These are phyloP conservation scores for Pleurotus tuoliensis DNA, from an alignment of 768 basidiomycete genomes.

Conservation along the genomic window DNA sequence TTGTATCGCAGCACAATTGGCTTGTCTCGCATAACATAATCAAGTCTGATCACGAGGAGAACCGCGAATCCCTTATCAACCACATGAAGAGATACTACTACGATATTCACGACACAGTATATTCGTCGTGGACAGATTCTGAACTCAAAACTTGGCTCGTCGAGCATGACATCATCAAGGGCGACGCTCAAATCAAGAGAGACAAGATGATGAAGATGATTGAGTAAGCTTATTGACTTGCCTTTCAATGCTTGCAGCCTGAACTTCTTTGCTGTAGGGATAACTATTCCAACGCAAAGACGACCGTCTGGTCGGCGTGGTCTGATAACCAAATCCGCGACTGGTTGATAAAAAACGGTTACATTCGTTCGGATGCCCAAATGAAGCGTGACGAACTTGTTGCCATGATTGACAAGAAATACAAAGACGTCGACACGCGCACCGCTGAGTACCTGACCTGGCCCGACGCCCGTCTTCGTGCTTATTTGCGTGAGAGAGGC, in stretches of 20 bases:
- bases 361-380: constrained; percentile 55
- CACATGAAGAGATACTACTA: constrained; percentile 84
- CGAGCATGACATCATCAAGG: constrained; percentile 67
- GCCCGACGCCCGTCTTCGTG: constrained; percentile 91
- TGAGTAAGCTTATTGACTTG: constrained; percentile 35
- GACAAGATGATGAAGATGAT: constrained; percentile 80
- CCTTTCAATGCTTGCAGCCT: neutral
- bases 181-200: constrained; percentile 56
- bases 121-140: constrained; percentile 72
- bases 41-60: constrained; percentile 44
- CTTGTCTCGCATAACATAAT: constrained; percentile 75
- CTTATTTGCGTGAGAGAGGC: constrained; percentile 78
- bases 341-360: constrained; percentile 75
- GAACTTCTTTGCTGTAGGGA: constrained; percentile 35
- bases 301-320: constrained; percentile 69
- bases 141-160: constrained; percentile 80
- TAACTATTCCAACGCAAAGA: constrained; percentile 60
- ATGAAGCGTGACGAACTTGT: constrained; percentile 75
- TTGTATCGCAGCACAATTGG: constrained; percentile 64
- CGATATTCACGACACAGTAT: constrained; percentile 46
- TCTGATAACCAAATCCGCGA: constrained; percentile 63
- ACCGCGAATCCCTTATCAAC: constrained; percentile 58
- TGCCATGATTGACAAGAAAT: constrained; percentile 70
- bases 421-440: constrained; percentile 34
- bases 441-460: constrained; percentile 75